Conservation (phyloP, 345 rosid species). For the Boechera retrofracta region DNA sequence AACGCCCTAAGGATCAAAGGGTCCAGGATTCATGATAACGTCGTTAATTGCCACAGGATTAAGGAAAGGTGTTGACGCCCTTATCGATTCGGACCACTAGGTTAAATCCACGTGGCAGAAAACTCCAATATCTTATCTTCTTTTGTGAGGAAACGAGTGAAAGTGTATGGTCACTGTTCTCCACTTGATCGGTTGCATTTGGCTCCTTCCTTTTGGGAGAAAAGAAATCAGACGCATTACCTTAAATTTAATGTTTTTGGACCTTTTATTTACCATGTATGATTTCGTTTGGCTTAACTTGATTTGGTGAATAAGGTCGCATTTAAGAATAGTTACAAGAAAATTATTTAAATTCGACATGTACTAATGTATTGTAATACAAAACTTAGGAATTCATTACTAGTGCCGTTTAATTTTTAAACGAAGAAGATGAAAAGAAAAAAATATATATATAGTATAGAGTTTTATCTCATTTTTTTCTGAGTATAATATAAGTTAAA, state of each 20-base stretch:
- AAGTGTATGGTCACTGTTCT: constrained; percentile 37
- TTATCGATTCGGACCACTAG: constrained; percentile 38
- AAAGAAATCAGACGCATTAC: constrained; percentile 9
- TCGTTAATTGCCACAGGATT: constrained; percentile 46
- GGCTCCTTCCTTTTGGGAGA: constrained; percentile 35
- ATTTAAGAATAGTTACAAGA: background rate
- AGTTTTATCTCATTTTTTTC: too few relatives aligned
- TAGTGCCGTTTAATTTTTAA: too few relatives aligned
- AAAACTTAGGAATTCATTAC: too few relatives aligned
- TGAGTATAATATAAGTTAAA: too few relatives aligned
- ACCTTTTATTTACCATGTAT: background rate
- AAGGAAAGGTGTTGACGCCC: constrained; percentile 45
- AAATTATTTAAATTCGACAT: background rate
- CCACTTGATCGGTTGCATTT: constrained; percentile 41
- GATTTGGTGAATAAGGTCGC: background rate
- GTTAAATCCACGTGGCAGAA: constrained; percentile 32
- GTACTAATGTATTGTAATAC: too few relatives aligned
- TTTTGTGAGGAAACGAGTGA: constrained; percentile 25
- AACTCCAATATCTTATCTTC: constrained; percentile 39
- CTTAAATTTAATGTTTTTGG: constrained; percentile 20
- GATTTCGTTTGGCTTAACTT: background rate
- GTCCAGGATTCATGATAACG: constrained; percentile 42
- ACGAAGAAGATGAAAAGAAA: too few relatives aligned
- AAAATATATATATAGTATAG: too few relatives aligned
- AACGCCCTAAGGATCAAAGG: constrained; percentile 26